Percentiles rank a stretch among this genome's conserved stretches.
Evolutionary conservation across 305 asterid genomes (phyloP).

Genomic region (Fraxinus platypoda): DNA sequence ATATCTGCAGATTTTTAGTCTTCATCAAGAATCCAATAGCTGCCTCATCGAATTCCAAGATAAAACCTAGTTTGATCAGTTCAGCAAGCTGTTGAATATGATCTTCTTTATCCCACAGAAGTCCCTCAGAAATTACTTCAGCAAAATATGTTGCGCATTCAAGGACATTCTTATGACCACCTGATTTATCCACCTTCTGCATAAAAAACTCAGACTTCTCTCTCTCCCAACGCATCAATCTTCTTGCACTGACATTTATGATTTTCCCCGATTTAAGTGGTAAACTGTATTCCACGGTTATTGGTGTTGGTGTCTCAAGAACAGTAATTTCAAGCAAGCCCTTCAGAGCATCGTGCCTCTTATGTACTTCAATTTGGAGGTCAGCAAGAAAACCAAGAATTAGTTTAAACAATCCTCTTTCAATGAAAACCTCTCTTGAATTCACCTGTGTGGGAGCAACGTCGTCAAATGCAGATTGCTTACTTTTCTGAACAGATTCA

Average conservation of each 20-base stretch:
- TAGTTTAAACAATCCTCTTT: slow-evolving; percentile 20
- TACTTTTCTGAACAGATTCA: slow-evolving; percentile 18
- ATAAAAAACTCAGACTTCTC: slow-evolving; percentile 18
- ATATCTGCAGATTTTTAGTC: slow-evolving; percentile 30
- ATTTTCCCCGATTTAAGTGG: slow-evolving; percentile 29
- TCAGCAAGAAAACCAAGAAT: slow-evolving; percentile 40
- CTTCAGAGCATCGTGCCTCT: slow-evolving; percentile 24
- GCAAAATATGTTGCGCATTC: slow-evolving; percentile 34
- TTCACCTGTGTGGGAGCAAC: slow-evolving; percentile 18
- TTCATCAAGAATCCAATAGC: slow-evolving; percentile 37
- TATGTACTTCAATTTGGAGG: slow-evolving; percentile 25
- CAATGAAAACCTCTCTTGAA: slow-evolving; percentile 17
- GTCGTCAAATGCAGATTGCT: slow-evolving; percentile 7
- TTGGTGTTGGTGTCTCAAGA: slow-evolving; percentile 15
- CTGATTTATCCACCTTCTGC: slow-evolving; percentile 22
- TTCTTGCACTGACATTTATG: slow-evolving; percentile 9
- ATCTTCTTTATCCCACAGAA: slow-evolving; percentile 32
- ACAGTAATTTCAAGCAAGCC: slow-evolving; percentile 20
- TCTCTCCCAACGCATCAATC: slow-evolving; percentile 39
- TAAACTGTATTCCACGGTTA: slow-evolving; percentile 23
- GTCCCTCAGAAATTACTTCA: slow-evolving; percentile 31
- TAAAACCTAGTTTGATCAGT: slow-evolving; percentile 33
- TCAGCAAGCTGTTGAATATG: slow-evolving; percentile 26
- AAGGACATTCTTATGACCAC: slow-evolving; percentile 23
- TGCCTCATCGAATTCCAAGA: slow-evolving; percentile 35